Conservation (phyloP, 768 basidiomycete species). For the Ramaria sp. region DNA sequence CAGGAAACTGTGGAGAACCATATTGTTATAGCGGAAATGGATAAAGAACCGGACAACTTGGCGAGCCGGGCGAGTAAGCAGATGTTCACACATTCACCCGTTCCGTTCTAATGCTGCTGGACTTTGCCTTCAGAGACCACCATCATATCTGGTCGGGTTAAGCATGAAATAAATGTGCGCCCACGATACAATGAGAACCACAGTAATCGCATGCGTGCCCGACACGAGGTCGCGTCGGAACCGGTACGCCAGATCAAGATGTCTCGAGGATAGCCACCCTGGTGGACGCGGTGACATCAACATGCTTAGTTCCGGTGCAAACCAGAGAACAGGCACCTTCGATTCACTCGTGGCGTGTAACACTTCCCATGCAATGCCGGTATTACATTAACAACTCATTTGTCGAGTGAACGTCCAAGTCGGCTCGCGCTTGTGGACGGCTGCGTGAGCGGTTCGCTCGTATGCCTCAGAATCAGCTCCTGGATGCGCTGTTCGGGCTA, state of each 20-base stretch:
- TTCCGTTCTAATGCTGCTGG: not conserved
- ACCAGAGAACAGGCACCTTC: slow-evolving; percentile 32
- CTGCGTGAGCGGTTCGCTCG: slow-evolving; percentile 78
- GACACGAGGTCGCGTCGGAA: slow-evolving; percentile 56
- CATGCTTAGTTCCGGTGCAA: slow-evolving; percentile 43
- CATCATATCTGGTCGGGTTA: slow-evolving; percentile 59
- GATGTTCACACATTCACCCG: not conserved
- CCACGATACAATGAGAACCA: slow-evolving; percentile 61
- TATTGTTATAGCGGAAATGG: slow-evolving; percentile 74
- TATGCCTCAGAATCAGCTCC: slow-evolving; percentile 78
- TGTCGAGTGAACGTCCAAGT: slow-evolving; percentile 27
- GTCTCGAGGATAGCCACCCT: slow-evolving; percentile 61
- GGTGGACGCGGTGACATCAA: slow-evolving; percentile 70
- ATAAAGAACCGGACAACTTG: slow-evolving; percentile 46
- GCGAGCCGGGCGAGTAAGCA: slow-evolving; percentile 21
- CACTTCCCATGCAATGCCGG: not conserved
- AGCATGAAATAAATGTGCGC: slow-evolving; percentile 68
- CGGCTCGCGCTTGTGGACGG: slow-evolving; percentile 40
- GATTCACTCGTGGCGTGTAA: slow-evolving; percentile 52
- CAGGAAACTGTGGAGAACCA: slow-evolving; percentile 79
- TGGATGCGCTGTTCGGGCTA: slow-evolving; percentile 69
- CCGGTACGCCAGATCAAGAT: slow-evolving; percentile 54
- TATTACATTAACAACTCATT: not conserved
- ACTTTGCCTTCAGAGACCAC: slow-evolving; percentile 10
- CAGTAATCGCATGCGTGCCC: slow-evolving; percentile 59